Percentiles rank a stretch among this genome's conserved stretches.
Evolutionary conservation across 176 grass and related monocot genomes (phyloP).

Genomic region (Triticum urartu): DNA sequence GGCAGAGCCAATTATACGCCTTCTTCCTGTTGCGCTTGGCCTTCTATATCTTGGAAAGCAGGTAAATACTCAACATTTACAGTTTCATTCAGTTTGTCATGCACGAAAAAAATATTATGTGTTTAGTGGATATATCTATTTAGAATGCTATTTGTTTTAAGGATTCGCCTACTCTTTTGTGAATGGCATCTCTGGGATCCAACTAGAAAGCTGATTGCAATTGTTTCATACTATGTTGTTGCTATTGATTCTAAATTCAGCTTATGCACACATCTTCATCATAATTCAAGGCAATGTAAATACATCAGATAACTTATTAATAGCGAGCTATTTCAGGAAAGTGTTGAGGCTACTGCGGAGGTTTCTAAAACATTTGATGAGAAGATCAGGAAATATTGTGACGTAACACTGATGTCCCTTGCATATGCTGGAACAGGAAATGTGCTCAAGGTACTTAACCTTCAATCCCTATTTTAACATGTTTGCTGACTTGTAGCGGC

Average conservation of each 20-base stretch:
- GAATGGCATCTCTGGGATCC: not conserved
- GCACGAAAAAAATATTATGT: not conserved
- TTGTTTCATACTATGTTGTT: not conserved
- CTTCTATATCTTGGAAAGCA: constrained; percentile 98
- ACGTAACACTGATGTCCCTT: constrained; percentile 91
- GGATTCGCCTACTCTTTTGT: not conserved
- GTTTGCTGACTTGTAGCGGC: not conserved
- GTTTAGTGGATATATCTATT: not conserved
- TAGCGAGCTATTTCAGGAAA: constrained; percentile 55
- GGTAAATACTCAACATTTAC: constrained; percentile 39
- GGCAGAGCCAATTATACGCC: constrained; percentile 73
- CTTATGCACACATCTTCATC: not conserved
- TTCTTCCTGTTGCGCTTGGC: constrained; percentile 88
- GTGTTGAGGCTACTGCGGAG: constrained; percentile 82
- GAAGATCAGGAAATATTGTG: constrained; percentile 98
- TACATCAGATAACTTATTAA: not conserved
- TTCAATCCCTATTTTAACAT: constrained; percentile 4
- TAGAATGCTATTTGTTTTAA: constrained; percentile 16
- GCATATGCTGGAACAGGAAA: constrained; percentile 99
- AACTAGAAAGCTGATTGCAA: not conserved
- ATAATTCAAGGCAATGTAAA: not conserved
- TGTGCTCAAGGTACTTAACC: constrained; percentile 78
- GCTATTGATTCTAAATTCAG: constrained; percentile 13
- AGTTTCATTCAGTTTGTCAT: not conserved
- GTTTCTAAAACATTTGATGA: constrained; percentile 98